A percentile compares a stretch with the other conserved stretches of the same genome.
phyloP scores from a whole-genome alignment of 2,329 filamentous ascomycete species.

The Teratosphaeria zuluensis region DNA sequence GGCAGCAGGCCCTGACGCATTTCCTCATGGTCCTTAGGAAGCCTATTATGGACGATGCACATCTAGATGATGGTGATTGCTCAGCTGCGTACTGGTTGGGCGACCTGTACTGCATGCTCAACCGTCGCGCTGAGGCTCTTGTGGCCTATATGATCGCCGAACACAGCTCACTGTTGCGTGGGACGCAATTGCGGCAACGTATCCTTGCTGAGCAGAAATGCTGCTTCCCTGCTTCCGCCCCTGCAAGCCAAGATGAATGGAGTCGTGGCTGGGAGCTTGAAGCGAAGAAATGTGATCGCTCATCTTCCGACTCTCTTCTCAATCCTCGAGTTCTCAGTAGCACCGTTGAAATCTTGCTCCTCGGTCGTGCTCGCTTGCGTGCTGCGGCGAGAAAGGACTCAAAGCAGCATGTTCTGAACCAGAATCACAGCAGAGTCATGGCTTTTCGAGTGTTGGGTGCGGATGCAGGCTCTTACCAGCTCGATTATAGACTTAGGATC shows the following conservation, averaged over 20 bases:
- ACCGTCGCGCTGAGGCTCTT: conserved; percentile 14
- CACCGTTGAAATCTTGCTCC: neutral
- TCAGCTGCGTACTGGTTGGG: conserved; percentile 19
- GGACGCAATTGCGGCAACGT: conserved; percentile 2
- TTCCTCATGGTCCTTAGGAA: conserved; percentile 13
- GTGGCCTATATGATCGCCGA: conserved; percentile 16
- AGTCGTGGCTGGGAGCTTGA: conserved; percentile 1
- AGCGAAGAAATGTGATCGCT: neutral
- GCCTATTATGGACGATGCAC: conserved; percentile 6
- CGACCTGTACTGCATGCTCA: conserved; percentile 13
- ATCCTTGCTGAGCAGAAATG: conserved; percentile 6
- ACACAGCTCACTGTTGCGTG: conserved; percentile 4
- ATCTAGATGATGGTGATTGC: conserved; percentile 16
- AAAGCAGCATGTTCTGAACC: neutral
- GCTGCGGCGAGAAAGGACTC: neutral
- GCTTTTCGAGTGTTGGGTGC: neutral
- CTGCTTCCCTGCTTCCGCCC: conserved; percentile 1
- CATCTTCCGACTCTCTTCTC: neutral
- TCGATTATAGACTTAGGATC: neutral
- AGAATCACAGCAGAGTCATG: conserved; percentile 3
- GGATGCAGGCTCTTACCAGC: neutral
- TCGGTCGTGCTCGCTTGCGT: neutral
- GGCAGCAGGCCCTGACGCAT: conserved; percentile 5
- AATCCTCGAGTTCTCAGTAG: neutral
- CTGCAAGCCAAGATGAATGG: conserved; percentile 1